phyloP scores from a whole-genome alignment of 129 eudicot genomes.

The sunflower (Helianthus annuus) region HanXRQr2.0-SUNRISE NC_035444.2:96336341-96336840 shows the following conservation, averaged over 20 bases:
- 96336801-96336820: constrained; percentile 39
- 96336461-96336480: constrained; percentile 83
- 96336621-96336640: constrained; percentile 47
- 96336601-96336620: constrained; percentile 8
- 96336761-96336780: constrained; percentile 60
- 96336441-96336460: constrained; percentile 68
- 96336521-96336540: constrained; percentile 62
- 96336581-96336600: constrained; percentile 1
- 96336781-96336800: constrained; percentile 82
- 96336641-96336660: constrained; percentile 75
- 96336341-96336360: background rate
- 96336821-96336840: background rate
- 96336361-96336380: background rate
- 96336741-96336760: constrained; percentile 69
- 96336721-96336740: constrained; percentile 76
- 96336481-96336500: constrained; percentile 62
- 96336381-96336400: background rate
- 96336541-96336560: constrained; percentile 40
- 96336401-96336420: constrained; percentile 26
- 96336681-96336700: constrained; percentile 68
- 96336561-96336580: background rate
- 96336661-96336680: constrained; percentile 78
- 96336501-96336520: constrained; percentile 73
- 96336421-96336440: constrained; percentile 77
- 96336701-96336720: constrained; percentile 69